Conservation (phyloP, 257 asterid species). For the Solanum chmielewskii region DNA sequence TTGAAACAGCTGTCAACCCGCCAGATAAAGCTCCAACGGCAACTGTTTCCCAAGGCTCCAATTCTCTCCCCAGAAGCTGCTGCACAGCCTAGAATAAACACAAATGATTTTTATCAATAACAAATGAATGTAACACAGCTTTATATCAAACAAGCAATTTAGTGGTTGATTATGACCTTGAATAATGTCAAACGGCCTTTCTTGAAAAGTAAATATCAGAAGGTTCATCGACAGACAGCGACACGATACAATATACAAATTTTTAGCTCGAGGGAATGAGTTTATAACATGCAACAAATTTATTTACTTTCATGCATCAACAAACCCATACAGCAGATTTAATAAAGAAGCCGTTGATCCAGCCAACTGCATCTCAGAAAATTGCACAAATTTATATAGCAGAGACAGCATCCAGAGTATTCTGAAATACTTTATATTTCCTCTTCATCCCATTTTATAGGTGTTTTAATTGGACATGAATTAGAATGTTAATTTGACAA, state of each 20-base stretch:
- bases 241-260: neutral
- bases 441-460: neutral
- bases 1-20: constrained; percentile 65
- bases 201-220: neutral
- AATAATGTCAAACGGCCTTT: neutral
- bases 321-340: neutral
- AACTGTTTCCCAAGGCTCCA: constrained; percentile 76
- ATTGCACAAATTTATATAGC: neutral
- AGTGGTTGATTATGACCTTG: neutral
- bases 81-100: constrained; percentile 42
- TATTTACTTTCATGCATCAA: neutral
- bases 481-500: neutral
- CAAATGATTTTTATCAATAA: neutral
- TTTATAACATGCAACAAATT: neutral
- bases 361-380: neutral
- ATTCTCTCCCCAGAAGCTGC: constrained; percentile 49
- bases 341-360: neutral
- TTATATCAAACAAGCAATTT: neutral
- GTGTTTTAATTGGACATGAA: neutral
- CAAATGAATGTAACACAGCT: neutral
- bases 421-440: neutral
- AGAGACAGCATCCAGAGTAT: neutral
- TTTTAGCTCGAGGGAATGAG: neutral
- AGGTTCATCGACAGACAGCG: neutral
- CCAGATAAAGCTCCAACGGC: constrained; percentile 87